A percentile compares a stretch with the other conserved stretches of the same genome.
phyloP scores from a whole-genome alignment of 768 basidiomycete species.

The Boletellus emodensis region DNA sequence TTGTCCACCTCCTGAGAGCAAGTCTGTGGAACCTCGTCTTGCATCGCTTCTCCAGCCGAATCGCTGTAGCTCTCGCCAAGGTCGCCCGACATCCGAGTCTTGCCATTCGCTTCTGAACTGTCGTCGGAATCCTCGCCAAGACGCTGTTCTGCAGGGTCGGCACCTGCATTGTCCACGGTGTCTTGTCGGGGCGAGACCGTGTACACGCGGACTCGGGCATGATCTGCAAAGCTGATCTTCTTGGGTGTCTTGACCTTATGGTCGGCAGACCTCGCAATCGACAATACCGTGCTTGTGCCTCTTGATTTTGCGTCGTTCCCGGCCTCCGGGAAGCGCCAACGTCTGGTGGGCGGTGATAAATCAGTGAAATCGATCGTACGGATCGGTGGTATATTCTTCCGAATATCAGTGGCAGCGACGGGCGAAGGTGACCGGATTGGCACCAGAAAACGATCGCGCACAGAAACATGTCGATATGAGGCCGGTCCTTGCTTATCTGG shows the following conservation, averaged over 20 bases:
- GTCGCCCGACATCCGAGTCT: background rate
- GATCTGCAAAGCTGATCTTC: conserved; percentile 25
- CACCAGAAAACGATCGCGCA: background rate
- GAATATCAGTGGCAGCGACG: background rate
- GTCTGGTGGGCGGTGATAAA: conserved; percentile 9
- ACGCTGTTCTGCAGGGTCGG: background rate
- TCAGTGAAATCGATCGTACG: conserved; percentile 30
- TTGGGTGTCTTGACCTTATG: conserved; percentile 20
- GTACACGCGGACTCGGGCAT: conserved; percentile 21
- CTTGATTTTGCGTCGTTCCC: background rate
- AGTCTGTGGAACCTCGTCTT: background rate
- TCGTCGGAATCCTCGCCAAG: background rate
- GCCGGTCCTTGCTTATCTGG: conserved; percentile 2
- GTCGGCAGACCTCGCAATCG: conserved; percentile 5
- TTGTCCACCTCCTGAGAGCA: background rate
- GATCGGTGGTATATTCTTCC: conserved; percentile 1
- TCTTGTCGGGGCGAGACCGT: conserved; percentile 8
- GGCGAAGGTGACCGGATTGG: background rate
- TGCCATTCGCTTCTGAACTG: background rate
- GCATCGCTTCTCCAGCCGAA: background rate
- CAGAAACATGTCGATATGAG: background rate
- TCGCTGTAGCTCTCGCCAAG: background rate
- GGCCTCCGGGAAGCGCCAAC: conserved; percentile 7
- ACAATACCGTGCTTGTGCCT: background rate
- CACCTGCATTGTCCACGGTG: background rate